Evolutionary conservation across 2,329 filamentous ascomycete genomes (phyloP).

Genomic region (Bipolaris sorokiniana): DNA sequence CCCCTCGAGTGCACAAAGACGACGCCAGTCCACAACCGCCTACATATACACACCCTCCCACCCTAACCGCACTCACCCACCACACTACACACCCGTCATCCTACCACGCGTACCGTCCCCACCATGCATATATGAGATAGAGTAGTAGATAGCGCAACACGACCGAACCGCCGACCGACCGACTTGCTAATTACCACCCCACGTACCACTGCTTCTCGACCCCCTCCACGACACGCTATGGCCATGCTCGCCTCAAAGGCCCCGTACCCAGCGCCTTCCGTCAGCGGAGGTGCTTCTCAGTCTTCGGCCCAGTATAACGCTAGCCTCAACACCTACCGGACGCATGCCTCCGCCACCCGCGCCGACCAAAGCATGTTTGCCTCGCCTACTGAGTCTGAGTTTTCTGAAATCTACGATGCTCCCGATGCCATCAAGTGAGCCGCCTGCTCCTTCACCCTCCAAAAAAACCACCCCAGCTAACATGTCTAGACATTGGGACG

Average conservation of each 20-base stretch:
- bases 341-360: conserved; percentile 39
- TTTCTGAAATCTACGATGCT: conserved; percentile 77
- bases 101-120: conserved; percentile 11
- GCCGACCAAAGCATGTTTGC: conserved; percentile 65
- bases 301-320: conserved; percentile 45
- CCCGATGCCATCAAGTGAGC: conserved; percentile 63
- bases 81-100: not conserved
- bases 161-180: conserved; percentile 2
- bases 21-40: conserved; percentile 4
- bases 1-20: conserved; percentile 6
- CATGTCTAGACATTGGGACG: conserved; percentile 72
- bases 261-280: conserved; percentile 65
- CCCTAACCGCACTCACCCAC: not conserved
- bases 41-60: conserved; percentile 7
- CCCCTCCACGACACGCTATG: conserved; percentile 55
- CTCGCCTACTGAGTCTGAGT: conserved; percentile 91
- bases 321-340: conserved; percentile 45
- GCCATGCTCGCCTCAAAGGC: conserved; percentile 80
- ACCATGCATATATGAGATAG: conserved; percentile 27
- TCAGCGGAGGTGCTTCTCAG: conserved; percentile 47
- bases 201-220: conserved; percentile 5
- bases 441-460: not conserved
- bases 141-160: conserved; percentile 8
- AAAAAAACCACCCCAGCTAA: conserved; percentile 26
- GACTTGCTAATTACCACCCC: conserved; percentile 2